These are phyloP conservation scores for Roridomyces roridus DNA, from an alignment of 768 basidiomycete species.

Conservation along the genomic window DNA sequence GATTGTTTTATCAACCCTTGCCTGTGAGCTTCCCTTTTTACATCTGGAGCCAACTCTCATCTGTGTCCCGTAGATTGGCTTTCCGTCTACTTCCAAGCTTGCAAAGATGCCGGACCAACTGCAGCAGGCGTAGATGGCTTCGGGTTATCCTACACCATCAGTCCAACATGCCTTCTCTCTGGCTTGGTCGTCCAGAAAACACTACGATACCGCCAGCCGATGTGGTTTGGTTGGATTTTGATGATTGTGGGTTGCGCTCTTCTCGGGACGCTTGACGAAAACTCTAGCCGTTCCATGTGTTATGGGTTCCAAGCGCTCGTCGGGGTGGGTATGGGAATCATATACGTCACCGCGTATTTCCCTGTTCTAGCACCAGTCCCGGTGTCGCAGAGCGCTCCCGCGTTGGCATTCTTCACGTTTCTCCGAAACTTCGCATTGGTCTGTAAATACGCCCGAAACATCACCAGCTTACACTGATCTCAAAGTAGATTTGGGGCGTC, in stretches of 20 bases:
- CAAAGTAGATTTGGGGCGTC: constrained; percentile 56
- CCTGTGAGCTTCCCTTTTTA: not conserved
- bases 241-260: constrained; percentile 6
- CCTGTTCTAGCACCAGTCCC: constrained; percentile 54
- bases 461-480: too few relatives aligned
- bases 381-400: constrained; percentile 45
- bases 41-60: constrained; percentile 13
- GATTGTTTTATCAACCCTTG: constrained; percentile 17
- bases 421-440: constrained; percentile 36
- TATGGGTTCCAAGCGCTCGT: constrained; percentile 30
- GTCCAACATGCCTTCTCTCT: not conserved
- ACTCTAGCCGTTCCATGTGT: not conserved
- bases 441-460: too few relatives aligned
- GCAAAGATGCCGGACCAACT: constrained; percentile 36
- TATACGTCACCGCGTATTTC: constrained; percentile 38
- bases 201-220: not conserved
- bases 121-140: constrained; percentile 32
- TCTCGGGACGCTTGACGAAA: constrained; percentile 1
- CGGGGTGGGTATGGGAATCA: constrained; percentile 31
- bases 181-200: not conserved
- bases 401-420: constrained; percentile 51
- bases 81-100: constrained; percentile 50
- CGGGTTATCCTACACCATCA: not conserved
- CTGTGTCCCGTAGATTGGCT: constrained; percentile 37
- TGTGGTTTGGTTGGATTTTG: not conserved